These are phyloP conservation scores for Rossbeevera mucosa DNA, from an alignment of 768 basidiomycete species.

Conservation along the genomic window DNA sequence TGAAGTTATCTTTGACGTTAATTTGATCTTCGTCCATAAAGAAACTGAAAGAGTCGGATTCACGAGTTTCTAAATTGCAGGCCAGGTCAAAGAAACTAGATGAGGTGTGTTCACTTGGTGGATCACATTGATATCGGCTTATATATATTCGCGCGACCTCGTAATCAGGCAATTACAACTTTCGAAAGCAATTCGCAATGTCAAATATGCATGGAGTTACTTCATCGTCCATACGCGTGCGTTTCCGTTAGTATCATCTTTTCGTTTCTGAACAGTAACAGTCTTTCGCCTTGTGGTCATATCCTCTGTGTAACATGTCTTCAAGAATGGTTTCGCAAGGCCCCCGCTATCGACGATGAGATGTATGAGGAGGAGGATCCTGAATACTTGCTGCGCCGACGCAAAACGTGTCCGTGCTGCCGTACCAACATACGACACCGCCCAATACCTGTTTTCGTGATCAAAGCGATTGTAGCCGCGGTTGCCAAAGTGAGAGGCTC, in stretches of 20 bases:
- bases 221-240: constrained; percentile 63
- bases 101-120: constrained; percentile 40
- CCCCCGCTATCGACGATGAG: constrained; percentile 47
- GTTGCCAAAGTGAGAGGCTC: constrained; percentile 42
- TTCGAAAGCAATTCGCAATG: constrained; percentile 63
- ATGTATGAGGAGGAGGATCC: constrained; percentile 40
- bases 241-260: constrained; percentile 23
- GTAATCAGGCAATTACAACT: constrained; percentile 43
- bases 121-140: neutral
- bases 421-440: constrained; percentile 51
- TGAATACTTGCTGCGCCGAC: constrained; percentile 49
- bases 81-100: constrained; percentile 48
- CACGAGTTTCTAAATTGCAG: constrained; percentile 41
- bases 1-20: neutral
- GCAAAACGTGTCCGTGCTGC: constrained; percentile 73
- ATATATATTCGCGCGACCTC: neutral
- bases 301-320: constrained; percentile 70
- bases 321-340: constrained; percentile 73
- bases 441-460: constrained; percentile 64
- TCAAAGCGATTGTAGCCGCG: constrained; percentile 54
- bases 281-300: constrained; percentile 73
- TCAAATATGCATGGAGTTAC: constrained; percentile 73
- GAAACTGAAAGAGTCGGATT: constrained; percentile 45
- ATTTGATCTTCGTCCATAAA: constrained; percentile 18
- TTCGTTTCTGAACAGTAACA: constrained; percentile 23